Evolutionary conservation across 2,329 filamentous ascomycete genomes (phyloP), one percentile per base, ranked within the genome.

Genomic region (Tricladium varicosporioides): DNA sequence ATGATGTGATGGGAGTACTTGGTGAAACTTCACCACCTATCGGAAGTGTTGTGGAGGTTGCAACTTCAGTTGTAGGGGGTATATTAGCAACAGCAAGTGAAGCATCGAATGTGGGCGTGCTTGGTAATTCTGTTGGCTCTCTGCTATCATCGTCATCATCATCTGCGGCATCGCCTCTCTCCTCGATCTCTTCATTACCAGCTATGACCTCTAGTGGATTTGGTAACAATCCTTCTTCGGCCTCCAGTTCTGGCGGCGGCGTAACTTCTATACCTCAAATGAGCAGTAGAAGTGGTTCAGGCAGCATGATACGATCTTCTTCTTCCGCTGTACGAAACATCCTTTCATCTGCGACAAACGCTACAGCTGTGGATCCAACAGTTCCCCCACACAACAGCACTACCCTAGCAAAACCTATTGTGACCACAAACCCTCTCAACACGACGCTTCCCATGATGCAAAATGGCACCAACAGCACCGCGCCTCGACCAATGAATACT

Each of bases 1-100:
- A 47, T 8, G 43, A 53, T 40, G 27, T 56, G 2, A 58, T 49
- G 10, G 53, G 50, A 7, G 40, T 33, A 4, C 32, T 62, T 10
- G 46, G 53, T 47, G 49, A 60, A 32, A 55, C 61, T 40, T 57
- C 59, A 16, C 50, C 53, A 2, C 32, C 59, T 8, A 54, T 59
- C 10, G 56, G 50, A 15, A 49, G 22, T 14, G 47, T 61, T 14
- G 46, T 61, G 7, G 51, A 48, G 9, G 63, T 53, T 55, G 61
- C 60, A 9, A 61, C 59, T 2, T 51, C 51, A 13, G 51, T 60
- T 19, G 57, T 60, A 3, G 63, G 50, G 43, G 57, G 54, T n/a
- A 51, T 64, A n/a, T 22, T 64, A 5, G 46, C 53, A 5, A 36
- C 27, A 9, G 32, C 50, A 4, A 54, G 52, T 22, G 55, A 54